These are phyloP conservation scores for Colletotrichum scovillei DNA, from an alignment of 2,329 filamentous ascomycete species.

Conservation along the genomic window DNA sequence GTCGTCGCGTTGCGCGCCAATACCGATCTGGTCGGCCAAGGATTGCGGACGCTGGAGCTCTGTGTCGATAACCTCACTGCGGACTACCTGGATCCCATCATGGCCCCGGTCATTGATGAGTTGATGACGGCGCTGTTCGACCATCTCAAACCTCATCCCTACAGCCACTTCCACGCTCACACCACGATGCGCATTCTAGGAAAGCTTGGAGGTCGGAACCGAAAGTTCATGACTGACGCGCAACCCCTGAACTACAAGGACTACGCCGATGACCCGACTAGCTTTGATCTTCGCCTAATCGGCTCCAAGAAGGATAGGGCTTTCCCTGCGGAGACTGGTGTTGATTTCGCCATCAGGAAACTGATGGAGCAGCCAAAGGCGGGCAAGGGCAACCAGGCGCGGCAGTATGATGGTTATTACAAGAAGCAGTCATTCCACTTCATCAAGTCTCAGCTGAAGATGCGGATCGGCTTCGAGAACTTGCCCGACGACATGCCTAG, in stretches of 20 bases:
- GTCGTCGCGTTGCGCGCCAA: conserved; percentile 95
- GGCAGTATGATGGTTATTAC: conserved; percentile 83
- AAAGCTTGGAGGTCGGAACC: conserved; percentile 93
- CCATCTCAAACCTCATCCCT: conserved; percentile 91
- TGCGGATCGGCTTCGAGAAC: conserved; percentile 87
- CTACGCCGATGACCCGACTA: conserved; percentile 88
- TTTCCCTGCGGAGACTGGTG: conserved; percentile 86
- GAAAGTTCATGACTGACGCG: conserved; percentile 93
- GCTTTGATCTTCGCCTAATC: conserved; percentile 88
- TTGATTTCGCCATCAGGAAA: conserved; percentile 90
- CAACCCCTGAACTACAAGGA: conserved; percentile 85
- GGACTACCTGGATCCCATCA: conserved; percentile 97
- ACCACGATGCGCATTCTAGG: conserved; percentile 98
- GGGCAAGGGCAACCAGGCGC: conserved; percentile 61
- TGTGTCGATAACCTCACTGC: conserved; percentile 98
- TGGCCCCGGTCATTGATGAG: conserved; percentile 98
- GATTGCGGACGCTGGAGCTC: conserved; percentile 90
- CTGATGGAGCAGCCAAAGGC: conserved; percentile 82
- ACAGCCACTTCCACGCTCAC: conserved; percentile 97
- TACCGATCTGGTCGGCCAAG: conserved; percentile 93
- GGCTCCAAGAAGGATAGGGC: conserved; percentile 90
- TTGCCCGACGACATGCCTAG: conserved; percentile 90
- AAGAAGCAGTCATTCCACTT: conserved; percentile 93
- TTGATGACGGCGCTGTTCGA: conserved; percentile 98
- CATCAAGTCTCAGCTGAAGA: conserved; percentile 88